Evolutionary conservation across 1,139 yeast species (phyloP), one percentile per base, ranked within the genome.

Genomic region (Ogataea hybrid): DNA sequence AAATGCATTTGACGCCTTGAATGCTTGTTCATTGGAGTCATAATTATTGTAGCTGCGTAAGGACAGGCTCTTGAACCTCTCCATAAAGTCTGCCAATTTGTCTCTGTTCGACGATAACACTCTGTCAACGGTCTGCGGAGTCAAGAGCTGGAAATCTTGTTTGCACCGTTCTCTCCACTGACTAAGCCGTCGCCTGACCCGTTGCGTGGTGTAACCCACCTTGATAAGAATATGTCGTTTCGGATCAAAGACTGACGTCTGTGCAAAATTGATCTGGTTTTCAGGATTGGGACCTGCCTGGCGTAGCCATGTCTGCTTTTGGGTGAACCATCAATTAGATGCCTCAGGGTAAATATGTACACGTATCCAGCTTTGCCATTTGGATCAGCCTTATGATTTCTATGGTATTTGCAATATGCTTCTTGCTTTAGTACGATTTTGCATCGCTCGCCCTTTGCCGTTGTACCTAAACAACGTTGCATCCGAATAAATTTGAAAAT

Each of bases 131-230:
- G 42, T 33, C 4, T 45, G 42, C 4, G 80, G 79, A 21, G 60
- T 56, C 3, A 75, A 46, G 17, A 69, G 47, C 2, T 57, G 52
- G 32, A 74, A 58, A 21, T 71, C 64, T 44, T 77, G 83, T 9
- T 66, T 64, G 51, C 85, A 79, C 50, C 77, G 71, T 2, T 54
- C 58, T 52, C 71, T 73, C 85, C 85, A 79, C 53, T 79, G 83
- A 35, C 55, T 56, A 22, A 79, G 53, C 35, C 85, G 57, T 2
- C 53, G 54, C 5, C 48, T 47, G 0, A 79, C 80, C 0, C 65
- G 57, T 32, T 70, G 72, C 2, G 76, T 69, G 0, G 85, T 79
- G 68, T 69, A 70, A 0, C 85, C 85, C 4, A 79, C 71, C 46
- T 79, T 79, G 14, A 79, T 59, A 20, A 79, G 60, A 2, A 75